Evolutionary conservation across 805 yeast species (phyloP).

Genomic region (Lipomyces starkeyi): DNA sequence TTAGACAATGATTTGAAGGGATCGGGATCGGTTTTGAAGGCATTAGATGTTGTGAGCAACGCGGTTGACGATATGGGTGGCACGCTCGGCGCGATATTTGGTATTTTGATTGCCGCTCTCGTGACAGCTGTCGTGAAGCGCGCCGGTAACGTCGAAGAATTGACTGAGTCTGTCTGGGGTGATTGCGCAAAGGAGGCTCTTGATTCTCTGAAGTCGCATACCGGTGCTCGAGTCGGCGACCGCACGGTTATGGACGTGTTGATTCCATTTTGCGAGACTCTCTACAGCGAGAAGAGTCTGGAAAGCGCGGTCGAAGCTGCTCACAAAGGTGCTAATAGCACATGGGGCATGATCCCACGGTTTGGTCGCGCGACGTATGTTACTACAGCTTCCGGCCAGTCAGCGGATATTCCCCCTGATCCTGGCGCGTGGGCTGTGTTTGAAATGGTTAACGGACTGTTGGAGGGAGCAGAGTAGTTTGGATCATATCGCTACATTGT

Average conservation of each 20-base stretch:
- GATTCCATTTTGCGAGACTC: conserved; percentile 79
- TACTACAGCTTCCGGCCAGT: conserved; percentile 41
- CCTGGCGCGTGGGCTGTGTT: conserved; percentile 93
- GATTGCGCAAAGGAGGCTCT: conserved; percentile 57
- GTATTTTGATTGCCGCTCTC: conserved; percentile 80
- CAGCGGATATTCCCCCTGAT: conserved; percentile 65
- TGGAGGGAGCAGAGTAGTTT: conserved; percentile 20
- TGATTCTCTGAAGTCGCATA: conserved; percentile 77
- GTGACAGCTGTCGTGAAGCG: conserved; percentile 46
- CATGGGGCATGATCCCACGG: conserved; percentile 76
- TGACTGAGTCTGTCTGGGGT: conserved; percentile 32
- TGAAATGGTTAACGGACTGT: conserved; percentile 57
- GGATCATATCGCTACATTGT: neutral
- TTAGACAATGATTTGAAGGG: conserved; percentile 52
- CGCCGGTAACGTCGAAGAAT: conserved; percentile 20
- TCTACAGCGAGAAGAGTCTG: conserved; percentile 58
- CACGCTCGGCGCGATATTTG: conserved; percentile 92
- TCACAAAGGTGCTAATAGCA: conserved; percentile 72
- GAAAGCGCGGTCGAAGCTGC: conserved; percentile 71
- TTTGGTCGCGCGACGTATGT: conserved; percentile 96
- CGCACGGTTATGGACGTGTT: conserved; percentile 88
- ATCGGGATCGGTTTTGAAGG: conserved; percentile 64
- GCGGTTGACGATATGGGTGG: conserved; percentile 95
- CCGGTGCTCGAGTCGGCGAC: conserved; percentile 87
- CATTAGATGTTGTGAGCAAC: conserved; percentile 55